Evolutionary conservation across 2,329 filamentous ascomycete species (phyloP).

Genomic region (Aspergillus ibericus): DNA sequence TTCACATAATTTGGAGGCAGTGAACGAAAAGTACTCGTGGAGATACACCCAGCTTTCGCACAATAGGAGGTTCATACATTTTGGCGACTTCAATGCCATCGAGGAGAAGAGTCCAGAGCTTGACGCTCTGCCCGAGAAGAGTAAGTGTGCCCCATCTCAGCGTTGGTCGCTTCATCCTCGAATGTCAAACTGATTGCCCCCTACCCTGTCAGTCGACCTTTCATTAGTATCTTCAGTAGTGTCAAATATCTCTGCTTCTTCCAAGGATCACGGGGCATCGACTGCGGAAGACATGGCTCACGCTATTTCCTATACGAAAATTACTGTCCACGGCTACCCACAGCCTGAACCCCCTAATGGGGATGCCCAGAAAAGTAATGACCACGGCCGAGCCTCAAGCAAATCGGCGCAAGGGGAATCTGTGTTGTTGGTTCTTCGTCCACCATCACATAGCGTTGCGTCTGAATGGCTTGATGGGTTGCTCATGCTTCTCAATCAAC

Average conservation of each 20-base stretch:
- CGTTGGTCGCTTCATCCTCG: not conserved
- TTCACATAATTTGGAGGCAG: constrained; percentile 52
- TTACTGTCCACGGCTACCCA: constrained; percentile 80
- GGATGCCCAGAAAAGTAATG: constrained; percentile 37
- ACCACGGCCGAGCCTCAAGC: constrained; percentile 33
- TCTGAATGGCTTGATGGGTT: constrained; percentile 97
- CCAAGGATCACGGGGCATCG: constrained; percentile 50
- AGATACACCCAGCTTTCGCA: constrained; percentile 86
- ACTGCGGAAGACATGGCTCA: constrained; percentile 48
- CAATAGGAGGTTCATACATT: constrained; percentile 87
- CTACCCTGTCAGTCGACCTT: constrained; percentile 65
- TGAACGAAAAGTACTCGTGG: constrained; percentile 56
- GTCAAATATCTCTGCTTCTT: constrained; percentile 78
- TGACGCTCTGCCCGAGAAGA: constrained; percentile 73
- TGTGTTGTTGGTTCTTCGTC: constrained; percentile 78
- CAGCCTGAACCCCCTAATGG: constrained; percentile 29
- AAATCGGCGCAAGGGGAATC: constrained; percentile 59
- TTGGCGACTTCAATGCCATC: constrained; percentile 75
- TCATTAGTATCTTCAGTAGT: constrained; percentile 87
- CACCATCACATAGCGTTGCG: constrained; percentile 75
- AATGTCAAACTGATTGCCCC: constrained; percentile 3
- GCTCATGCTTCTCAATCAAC: constrained; percentile 90
- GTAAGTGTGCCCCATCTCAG: constrained; percentile 39
- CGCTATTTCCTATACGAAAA: constrained; percentile 65
- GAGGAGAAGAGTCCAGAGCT: constrained; percentile 66